These are phyloP conservation scores for Neurospora sp. DNA, from an alignment of 495 filamentous ascomycete genomes.

Conservation along the genomic window DNA sequence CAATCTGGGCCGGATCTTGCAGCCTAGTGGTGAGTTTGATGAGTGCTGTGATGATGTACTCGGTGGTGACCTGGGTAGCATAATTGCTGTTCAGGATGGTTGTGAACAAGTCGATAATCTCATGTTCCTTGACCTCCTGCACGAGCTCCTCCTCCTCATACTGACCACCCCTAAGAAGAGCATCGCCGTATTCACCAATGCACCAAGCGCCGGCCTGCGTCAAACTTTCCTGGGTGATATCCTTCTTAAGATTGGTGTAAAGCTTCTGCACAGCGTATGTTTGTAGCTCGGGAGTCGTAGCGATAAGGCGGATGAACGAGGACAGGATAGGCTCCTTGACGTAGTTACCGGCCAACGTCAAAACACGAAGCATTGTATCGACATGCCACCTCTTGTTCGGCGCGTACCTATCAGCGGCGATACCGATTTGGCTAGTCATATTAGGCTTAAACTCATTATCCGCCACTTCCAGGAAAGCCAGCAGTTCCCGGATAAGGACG, in stretches of 20 bases:
- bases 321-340: conserved; percentile 97
- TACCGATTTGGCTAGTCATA: conserved; percentile 94
- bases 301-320: conserved; percentile 90
- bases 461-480: conserved; percentile 91
- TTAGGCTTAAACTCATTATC: conserved; percentile 97
- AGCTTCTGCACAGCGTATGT: conserved; percentile 95
- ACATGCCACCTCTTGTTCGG: conserved; percentile 97
- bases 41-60: conserved; percentile 90
- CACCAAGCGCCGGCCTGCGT: conserved; percentile 95
- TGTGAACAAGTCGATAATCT: conserved; percentile 81
- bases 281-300: conserved; percentile 87
- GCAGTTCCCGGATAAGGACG: conserved; percentile 79
- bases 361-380: conserved; percentile 91
- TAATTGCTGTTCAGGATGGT: conserved; percentile 92
- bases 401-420: conserved; percentile 90
- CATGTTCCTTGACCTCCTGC: conserved; percentile 77
- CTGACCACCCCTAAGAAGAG: conserved; percentile 74
- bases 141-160: conserved; percentile 95
- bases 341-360: conserved; percentile 89
- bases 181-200: conserved; percentile 94
- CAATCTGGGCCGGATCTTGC: conserved; percentile 69
- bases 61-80: conserved; percentile 74
- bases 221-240: conserved; percentile 93
- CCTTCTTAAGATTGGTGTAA: conserved; percentile 79
- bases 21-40: conserved; percentile 94